phyloP scores from a whole-genome alignment of 179 eudicot species.

The Pouteria campechiana region DNA sequence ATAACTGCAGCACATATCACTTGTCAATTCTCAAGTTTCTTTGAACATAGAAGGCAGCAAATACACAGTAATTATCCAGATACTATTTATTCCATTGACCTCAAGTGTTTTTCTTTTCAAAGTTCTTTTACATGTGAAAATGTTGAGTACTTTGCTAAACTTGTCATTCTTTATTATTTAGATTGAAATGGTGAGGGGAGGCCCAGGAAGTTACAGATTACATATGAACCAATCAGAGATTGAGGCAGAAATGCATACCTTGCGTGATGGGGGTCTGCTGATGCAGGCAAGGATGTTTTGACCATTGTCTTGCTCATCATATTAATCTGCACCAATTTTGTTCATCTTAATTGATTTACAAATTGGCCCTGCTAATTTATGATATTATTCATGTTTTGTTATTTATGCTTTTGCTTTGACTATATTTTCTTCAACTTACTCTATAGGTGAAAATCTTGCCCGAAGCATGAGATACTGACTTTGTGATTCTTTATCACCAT shows the following conservation, averaged over 20 bases:
- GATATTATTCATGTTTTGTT: too few relatives aligned
- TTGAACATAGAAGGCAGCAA: conserved; percentile 98
- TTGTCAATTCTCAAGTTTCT: conserved; percentile 84
- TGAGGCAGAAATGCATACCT: conserved; percentile 97
- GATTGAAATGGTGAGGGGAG: conserved; percentile 94
- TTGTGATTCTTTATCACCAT: too few relatives aligned
- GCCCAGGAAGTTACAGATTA: conserved; percentile 94
- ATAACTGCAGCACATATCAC: conserved; percentile 93
- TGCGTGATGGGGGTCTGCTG: conserved; percentile 95
- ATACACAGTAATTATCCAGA: conserved; percentile 71
- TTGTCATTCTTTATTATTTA: conserved; percentile 8
- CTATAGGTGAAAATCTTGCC: too few relatives aligned
- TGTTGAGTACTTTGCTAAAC: conserved; percentile 1
- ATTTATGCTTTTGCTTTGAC: too few relatives aligned
- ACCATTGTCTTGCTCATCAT: too few relatives aligned
- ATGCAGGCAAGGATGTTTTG: conserved; percentile 75
- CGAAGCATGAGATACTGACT: too few relatives aligned
- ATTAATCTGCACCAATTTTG: too few relatives aligned
- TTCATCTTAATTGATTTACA: too few relatives aligned
- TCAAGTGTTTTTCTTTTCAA: not conserved
- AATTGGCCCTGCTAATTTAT: too few relatives aligned
- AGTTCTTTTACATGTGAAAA: not conserved
- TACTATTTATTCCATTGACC: too few relatives aligned
- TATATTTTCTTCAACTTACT: too few relatives aligned
- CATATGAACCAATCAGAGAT: conserved; percentile 75